These are phyloP conservation scores for Fusarium beomiforme DNA, from an alignment of 2,329 filamentous ascomycete species.

Conservation along the genomic window DNA sequence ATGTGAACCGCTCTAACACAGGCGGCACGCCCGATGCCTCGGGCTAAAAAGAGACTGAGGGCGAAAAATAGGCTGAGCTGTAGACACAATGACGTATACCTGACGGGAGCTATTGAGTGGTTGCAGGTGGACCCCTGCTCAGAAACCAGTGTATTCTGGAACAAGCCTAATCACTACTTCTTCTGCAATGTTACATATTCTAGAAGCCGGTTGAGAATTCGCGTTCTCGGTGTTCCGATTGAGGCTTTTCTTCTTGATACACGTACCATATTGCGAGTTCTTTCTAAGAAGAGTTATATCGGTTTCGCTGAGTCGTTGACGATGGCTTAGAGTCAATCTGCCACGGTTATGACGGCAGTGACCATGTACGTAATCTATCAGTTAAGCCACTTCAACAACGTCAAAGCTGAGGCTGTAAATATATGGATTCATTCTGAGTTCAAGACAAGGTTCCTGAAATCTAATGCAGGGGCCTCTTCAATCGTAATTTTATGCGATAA, in stretches of 20 bases:
- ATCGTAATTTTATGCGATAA: not conserved
- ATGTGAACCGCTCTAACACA: conserved; percentile 1
- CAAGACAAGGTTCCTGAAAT: not conserved
- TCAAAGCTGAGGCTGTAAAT: conserved; percentile 2
- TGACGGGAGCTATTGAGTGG: conserved; percentile 23
- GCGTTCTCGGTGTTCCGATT: conserved; percentile 2
- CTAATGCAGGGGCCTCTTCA: not conserved
- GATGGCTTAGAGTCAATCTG: not conserved
- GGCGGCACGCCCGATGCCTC: conserved; percentile 25
- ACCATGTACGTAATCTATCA: not conserved
- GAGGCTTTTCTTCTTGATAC: not conserved
- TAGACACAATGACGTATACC: conserved; percentile 34
- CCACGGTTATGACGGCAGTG: not conserved
- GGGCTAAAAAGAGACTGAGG: not conserved
- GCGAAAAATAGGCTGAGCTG: not conserved
- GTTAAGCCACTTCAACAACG: not conserved
- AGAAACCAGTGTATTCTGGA: conserved; percentile 8
- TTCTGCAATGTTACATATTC: conserved; percentile 16
- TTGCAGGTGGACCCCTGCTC: conserved; percentile 28
- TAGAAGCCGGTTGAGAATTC: conserved; percentile 3
- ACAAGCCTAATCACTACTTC: conserved; percentile 2
- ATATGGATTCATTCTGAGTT: not conserved
- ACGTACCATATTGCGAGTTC: not conserved
- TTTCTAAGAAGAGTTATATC: conserved; percentile 22
- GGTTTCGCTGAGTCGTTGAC: not conserved